These are phyloP conservation scores for Wallacemonas rigidus DNA, from an alignment of 208 protist genomes.

Conservation along the genomic window DNA sequence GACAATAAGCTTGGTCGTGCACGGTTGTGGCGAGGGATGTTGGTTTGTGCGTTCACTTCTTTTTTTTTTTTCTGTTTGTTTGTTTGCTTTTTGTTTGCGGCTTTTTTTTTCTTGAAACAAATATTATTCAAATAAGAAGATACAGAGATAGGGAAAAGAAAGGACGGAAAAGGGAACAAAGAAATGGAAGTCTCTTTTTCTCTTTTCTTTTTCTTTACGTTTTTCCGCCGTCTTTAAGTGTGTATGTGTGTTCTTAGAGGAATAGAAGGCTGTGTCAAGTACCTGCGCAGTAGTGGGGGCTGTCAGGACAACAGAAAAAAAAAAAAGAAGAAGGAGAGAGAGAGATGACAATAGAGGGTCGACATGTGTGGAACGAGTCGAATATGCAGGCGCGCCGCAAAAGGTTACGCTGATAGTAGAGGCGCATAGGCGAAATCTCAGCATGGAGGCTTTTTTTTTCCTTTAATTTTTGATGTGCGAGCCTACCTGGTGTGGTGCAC, in stretches of 20 bases:
- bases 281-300: constrained; percentile 6
- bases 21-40: no score
- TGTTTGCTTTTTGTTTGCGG: background rate
- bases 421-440: no score
- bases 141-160: constrained; percentile 12
- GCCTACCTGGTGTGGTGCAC: no score
- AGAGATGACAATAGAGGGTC: background rate
- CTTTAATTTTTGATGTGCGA: no score
- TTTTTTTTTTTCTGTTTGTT: background rate
- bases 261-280: background rate
- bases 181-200: constrained; percentile 10
- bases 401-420: no score
- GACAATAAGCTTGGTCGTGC: no score
- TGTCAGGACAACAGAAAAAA: constrained; percentile 5
- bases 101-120: constrained; percentile 12
- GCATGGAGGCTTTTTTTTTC: no score
- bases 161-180: constrained; percentile 11
- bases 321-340: constrained; percentile 12
- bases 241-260: background rate
- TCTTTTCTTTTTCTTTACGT: constrained; percentile 7
- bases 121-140: constrained; percentile 19
- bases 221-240: background rate
- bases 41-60: no score
- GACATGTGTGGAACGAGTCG: no score
- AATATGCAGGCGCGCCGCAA: no score